Percentiles rank a stretch among this genome's conserved stretches.
Conservation (phyloP, 2,329 filamentous ascomycete genomes). For the Exutisphaerella laricina region DNA sequence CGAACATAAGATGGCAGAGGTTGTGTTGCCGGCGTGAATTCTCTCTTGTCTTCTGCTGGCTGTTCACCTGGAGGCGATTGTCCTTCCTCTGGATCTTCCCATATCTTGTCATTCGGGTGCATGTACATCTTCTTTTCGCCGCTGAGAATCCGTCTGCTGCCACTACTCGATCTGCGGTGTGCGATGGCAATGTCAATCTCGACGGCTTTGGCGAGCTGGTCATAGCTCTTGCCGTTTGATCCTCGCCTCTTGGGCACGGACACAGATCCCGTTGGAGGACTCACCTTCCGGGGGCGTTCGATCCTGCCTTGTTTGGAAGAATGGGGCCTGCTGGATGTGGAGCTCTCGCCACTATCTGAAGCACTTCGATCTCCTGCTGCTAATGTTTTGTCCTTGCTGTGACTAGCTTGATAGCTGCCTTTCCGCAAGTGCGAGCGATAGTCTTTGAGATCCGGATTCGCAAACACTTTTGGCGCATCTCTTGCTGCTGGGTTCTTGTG, state of each 20-base stretch:
- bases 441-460: conserved; percentile 33
- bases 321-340: conserved; percentile 8
- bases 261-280: conserved; percentile 17
- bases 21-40: conserved; percentile 7
- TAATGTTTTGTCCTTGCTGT: conserved; percentile 33
- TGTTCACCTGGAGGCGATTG: conserved; percentile 10
- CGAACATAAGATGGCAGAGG: conserved; percentile 45
- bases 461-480: conserved; percentile 31
- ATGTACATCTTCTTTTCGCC: conserved; percentile 62
- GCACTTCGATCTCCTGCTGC: conserved; percentile 13
- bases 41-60: conserved; percentile 4
- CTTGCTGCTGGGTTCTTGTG: conserved; percentile 65
- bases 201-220: conserved; percentile 32
- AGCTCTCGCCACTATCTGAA: conserved; percentile 18
- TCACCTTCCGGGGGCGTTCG: conserved; percentile 18
- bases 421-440: conserved; percentile 66
- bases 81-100: conserved; percentile 70
- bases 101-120: conserved; percentile 72
- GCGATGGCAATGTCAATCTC: conserved; percentile 32
- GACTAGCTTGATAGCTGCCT: conserved; percentile 60
- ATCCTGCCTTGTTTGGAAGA: conserved; percentile 13
- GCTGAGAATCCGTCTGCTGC: conserved; percentile 60
- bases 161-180: conserved; percentile 54
- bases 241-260: conserved; percentile 22
- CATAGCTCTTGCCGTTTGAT: conserved; percentile 33